Base-by-base conservation (phyloP, 805 yeast genomes). In the Zygosaccharomyces bailii region DNA sequence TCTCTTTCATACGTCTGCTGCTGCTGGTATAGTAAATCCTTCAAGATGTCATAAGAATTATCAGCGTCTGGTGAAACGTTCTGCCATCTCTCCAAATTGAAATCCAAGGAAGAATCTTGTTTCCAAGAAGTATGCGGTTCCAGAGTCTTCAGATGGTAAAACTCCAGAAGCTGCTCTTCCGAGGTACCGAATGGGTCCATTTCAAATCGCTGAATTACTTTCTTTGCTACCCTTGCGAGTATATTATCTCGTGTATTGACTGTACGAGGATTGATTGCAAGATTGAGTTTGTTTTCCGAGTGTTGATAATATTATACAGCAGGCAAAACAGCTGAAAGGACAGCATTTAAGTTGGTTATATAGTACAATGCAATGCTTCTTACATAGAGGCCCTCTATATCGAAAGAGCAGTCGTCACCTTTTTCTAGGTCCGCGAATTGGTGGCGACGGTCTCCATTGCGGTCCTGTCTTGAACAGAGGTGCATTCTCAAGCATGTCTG, bases 401-500 rank as follows among this genome's bases (percentile, higher is more conserved):
- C 31, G 11, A 3, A 10, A 4, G 31, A n/a, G 14, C 31, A n/a
- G 8, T 14, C 23, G 18, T 32, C 36, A 48, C 34, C 48, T 48
- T 33, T 48, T 69, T 47, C 61, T 69, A 38, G 82, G 81, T 5
- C 83, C 84, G 55, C 86, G 73, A 27, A 82, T 75, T 5, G 89
- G 89, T 14, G 88, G 87, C 39, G 80, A 77, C 2, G 87, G 88
- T 60, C 76, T 82, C 18, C 75, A 76, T 40, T 70, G 65, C 1
- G 70, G 61, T 64, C 75, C 66, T 60, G 71, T 68, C 53, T 79
- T 81, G 56, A 91, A 84, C 81, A 90, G 78, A 10, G 98, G 98
- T 1, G 98, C 96, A 61, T 88, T 80, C 55, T 75, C 76, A 42
- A 91, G 73, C 66, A 90, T 81, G 40, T 91, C 98, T 0, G 99